Percentiles rank a stretch among this genome's conserved stretches.
phyloP scores from a whole-genome alignment of 2,329 filamentous ascomycete genomes.

The Alternaria postmessia region DNA sequence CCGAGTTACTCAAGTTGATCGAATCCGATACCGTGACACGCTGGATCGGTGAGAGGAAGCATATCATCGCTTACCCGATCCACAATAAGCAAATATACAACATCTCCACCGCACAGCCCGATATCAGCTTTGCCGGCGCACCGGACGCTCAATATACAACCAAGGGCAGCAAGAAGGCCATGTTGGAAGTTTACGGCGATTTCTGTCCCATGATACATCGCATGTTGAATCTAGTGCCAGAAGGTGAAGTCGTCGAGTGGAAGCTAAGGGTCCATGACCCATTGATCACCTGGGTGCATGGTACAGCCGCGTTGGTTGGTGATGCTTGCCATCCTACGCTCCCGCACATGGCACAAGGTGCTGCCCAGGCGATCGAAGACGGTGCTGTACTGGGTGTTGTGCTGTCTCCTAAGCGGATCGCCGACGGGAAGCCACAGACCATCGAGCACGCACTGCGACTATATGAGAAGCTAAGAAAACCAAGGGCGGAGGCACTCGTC shows the following conservation, averaged over 20 bases:
- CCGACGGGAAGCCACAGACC: constrained; percentile 51
- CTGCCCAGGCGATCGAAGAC: constrained; percentile 71
- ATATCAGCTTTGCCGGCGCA: constrained; percentile 66
- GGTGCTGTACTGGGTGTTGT: constrained; percentile 64
- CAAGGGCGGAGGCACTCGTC: constrained; percentile 64
- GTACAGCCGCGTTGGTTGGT: constrained; percentile 62
- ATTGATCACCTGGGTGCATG: constrained; percentile 68
- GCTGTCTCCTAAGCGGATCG: constrained; percentile 58
- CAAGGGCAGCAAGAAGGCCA: constrained; percentile 66
- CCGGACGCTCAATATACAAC: constrained; percentile 69
- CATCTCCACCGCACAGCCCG: constrained; percentile 68
- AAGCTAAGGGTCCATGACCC: constrained; percentile 69
- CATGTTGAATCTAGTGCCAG: constrained; percentile 68
- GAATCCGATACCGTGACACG: constrained; percentile 73
- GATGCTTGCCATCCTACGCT: constrained; percentile 71
- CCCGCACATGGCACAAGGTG: constrained; percentile 70
- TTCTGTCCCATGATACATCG: constrained; percentile 69
- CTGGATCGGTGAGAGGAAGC: constrained; percentile 78
- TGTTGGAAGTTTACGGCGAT: constrained; percentile 66
- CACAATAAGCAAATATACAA: constrained; percentile 73
- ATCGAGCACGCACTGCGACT: constrained; percentile 63
- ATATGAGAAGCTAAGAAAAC: constrained; percentile 65
- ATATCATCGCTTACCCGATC: constrained; percentile 82
- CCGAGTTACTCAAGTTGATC: constrained; percentile 72
- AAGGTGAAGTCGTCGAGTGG: constrained; percentile 74